Conservation (phyloP, 2,329 filamentous ascomycete species). For the Bipolaris gigantea region DNA sequence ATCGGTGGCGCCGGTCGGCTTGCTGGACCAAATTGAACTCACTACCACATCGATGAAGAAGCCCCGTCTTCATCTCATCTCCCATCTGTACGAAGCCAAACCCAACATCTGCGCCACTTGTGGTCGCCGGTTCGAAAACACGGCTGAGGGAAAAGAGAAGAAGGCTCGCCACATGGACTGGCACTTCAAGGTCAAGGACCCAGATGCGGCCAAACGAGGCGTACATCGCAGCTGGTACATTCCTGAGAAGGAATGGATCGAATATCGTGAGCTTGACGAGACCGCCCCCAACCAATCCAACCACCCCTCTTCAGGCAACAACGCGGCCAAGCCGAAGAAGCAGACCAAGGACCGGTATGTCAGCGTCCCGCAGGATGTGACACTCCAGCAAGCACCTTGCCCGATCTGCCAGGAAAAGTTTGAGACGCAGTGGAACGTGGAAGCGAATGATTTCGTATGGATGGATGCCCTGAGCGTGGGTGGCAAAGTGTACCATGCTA, state of each 20-base stretch:
- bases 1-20: slow-evolving; percentile 41
- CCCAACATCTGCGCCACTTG: slow-evolving; percentile 90
- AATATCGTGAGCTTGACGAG: slow-evolving; percentile 78
- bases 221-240: slow-evolving; percentile 95
- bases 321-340: slow-evolving; percentile 48
- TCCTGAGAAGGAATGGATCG: slow-evolving; percentile 92
- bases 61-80: slow-evolving; percentile 73
- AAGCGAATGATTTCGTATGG: slow-evolving; percentile 96
- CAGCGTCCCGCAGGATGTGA: slow-evolving; percentile 76
- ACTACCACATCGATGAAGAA: slow-evolving; percentile 72
- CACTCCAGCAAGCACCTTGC: slow-evolving; percentile 75
- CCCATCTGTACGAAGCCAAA: slow-evolving; percentile 75
- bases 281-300: slow-evolving; percentile 42
- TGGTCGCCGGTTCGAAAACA: slow-evolving; percentile 79
- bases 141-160: slow-evolving; percentile 76
- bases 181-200: slow-evolving; percentile 94
- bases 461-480: slow-evolving; percentile 81
- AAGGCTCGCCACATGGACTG: slow-evolving; percentile 95
- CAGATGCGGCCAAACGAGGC: slow-evolving; percentile 80
- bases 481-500: slow-evolving; percentile 82
- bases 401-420: slow-evolving; percentile 97
- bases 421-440: slow-evolving; percentile 87
- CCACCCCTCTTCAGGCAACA: slow-evolving; percentile 37
- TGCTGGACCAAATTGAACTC: slow-evolving; percentile 59
- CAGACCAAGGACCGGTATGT: slow-evolving; percentile 72